Base-by-base conservation (phyloP, 2,329 filamentous ascomycete genomes). In the Penicillium frequentans region DNA sequence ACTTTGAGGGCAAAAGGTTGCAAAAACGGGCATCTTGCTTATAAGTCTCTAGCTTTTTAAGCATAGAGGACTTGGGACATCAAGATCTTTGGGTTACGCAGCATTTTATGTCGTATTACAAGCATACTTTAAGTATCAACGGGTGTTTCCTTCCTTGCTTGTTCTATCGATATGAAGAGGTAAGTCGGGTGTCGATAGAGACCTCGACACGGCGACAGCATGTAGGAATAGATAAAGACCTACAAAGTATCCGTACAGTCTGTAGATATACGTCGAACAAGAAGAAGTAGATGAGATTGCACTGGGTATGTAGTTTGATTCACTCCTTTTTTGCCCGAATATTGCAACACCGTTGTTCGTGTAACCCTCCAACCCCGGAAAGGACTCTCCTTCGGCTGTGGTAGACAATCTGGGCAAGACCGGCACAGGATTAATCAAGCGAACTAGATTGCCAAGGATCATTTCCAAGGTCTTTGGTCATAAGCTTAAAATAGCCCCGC, bases 321-420 rank as follows among this genome's bases (percentile, higher is more conserved):
- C 1, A 2, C 13, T 6, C 26, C 46, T 35, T 42, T 42, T 13
- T 42, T 5, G 21, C 8, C 26, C n/a, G 46, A 48, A 19, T 35
- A 19, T 56, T 61, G 54, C n/a, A 56, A 57, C 56, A 24, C 45
- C 31, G 37, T 48, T 61, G 59, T 55, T 39, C 37, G 57, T 59
- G 57, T 57, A 55, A 59, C 59, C 59, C 16, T 26, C 14, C 21
- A 23, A 33, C 16, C 46, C 46, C 19, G 29, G 29, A 16, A 5
- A 31, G 16, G 29, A 3, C 21, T 48, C 14, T 19, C 14, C 13
- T 11, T 19, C 13, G 14, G 23, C 7, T 14, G n/a, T 19, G 44
- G 9, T 27, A 21, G 45, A 14, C 26, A 29, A 46, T 46, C 11
- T 8, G 19, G 9, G 16, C 21, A 33, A 31, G 6, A 11, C n/a